These are phyloP conservation scores for Neurospora africana DNA, from an alignment of 495 filamentous ascomycete species.

Conservation along the genomic window DNA sequence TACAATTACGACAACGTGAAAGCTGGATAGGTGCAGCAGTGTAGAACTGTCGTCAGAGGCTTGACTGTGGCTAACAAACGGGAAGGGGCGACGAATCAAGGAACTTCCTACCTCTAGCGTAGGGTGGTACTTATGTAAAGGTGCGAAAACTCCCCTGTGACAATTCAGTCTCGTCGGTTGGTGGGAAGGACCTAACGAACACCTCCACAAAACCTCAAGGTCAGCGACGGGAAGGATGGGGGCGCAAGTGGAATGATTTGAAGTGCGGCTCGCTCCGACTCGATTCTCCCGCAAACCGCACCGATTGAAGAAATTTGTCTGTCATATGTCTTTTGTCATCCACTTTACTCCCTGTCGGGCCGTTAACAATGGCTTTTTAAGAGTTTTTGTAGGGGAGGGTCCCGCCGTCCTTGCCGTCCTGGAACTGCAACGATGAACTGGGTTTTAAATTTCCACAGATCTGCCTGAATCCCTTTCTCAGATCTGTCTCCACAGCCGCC, in stretches of 20 bases:
- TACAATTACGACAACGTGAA: neutral
- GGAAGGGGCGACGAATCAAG: neutral
- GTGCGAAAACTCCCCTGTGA: neutral
- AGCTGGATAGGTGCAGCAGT: neutral
- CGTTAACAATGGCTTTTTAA: neutral
- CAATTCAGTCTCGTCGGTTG: neutral
- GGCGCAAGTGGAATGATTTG: neutral
- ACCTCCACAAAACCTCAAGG: neutral
- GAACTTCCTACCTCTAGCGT: neutral
- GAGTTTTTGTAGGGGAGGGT: neutral
- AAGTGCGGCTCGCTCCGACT: neutral
- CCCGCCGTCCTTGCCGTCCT: neutral
- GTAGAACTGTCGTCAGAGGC: neutral
- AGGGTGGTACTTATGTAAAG: too few relatives aligned
- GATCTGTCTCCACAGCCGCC: neutral
- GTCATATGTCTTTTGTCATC: neutral
- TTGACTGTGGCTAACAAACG: neutral
- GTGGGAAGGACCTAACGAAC: neutral
- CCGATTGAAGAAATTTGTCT: neutral
- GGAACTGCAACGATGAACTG: neutral
- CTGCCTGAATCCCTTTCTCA: neutral
- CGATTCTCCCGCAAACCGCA: neutral
- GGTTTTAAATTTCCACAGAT: neutral
- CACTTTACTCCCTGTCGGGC: neutral
- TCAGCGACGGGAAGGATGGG: neutral